Percentiles rank a stretch among this genome's conserved stretches.
Conservation (phyloP, 805 yeast genomes). For the Suhomyces canberraensis region DNA sequence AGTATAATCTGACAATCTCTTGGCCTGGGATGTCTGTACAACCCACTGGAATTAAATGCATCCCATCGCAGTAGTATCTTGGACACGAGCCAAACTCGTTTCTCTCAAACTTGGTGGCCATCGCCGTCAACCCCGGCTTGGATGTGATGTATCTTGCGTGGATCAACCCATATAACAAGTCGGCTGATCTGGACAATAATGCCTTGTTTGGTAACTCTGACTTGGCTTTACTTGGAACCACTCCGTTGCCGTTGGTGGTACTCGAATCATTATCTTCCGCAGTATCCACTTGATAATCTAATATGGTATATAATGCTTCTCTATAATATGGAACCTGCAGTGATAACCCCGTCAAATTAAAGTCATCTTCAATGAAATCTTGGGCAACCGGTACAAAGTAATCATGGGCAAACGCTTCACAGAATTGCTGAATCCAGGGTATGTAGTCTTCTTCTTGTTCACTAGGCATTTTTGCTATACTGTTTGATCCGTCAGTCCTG, state of each 20-base stretch:
- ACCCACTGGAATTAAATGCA: constrained; percentile 89
- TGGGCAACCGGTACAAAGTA: constrained; percentile 89
- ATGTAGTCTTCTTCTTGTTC: constrained; percentile 55
- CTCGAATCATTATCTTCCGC: constrained; percentile 30
- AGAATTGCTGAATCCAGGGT: constrained; percentile 81
- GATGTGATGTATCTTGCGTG: constrained; percentile 90
- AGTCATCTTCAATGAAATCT: constrained; percentile 94
- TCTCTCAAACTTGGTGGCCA: constrained; percentile 91
- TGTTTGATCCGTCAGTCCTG: too few species aligned
- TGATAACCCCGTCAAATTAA: constrained; percentile 86
- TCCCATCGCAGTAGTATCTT: constrained; percentile 82
- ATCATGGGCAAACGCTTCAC: constrained; percentile 78
- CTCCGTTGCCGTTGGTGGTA: constrained; percentile 5
- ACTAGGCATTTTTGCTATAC: constrained; percentile 28
- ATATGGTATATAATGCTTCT: constrained; percentile 85
- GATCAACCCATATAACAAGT: constrained; percentile 85
- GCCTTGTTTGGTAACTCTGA: constrained; percentile 67
- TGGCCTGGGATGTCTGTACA: constrained; percentile 86
- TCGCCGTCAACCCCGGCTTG: constrained; percentile 81
- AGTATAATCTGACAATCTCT: constrained; percentile 87
- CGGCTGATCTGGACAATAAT: constrained; percentile 84
- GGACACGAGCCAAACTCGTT: constrained; percentile 92
- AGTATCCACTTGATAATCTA: constrained; percentile 70
- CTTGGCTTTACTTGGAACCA: constrained; percentile 29
- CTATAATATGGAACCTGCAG: constrained; percentile 85